A percentile compares a stretch with the other conserved stretches of the same genome.
Conservation (phyloP, 139 green algal genomes). For the Volvox africanus region DNA sequence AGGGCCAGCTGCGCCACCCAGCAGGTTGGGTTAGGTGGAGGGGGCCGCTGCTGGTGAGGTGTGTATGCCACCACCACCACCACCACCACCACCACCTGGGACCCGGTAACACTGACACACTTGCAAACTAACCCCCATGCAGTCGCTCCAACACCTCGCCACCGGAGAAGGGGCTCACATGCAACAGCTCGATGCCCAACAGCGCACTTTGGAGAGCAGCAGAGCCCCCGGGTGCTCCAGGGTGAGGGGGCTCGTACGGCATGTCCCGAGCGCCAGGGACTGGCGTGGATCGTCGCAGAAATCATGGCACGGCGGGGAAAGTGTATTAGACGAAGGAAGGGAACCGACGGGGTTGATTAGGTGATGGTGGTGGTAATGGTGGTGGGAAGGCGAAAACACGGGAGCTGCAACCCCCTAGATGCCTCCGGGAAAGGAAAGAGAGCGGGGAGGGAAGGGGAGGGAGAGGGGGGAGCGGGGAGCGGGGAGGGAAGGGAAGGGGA, state of each 20-base stretch:
- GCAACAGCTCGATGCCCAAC: constrained; percentile 56
- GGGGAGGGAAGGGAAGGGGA: too few species aligned
- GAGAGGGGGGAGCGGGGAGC: too few species aligned
- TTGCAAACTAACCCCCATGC: too few species aligned
- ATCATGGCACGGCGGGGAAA: not conserved
- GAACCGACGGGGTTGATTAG: too few species aligned
- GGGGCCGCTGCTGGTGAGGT: not conserved
- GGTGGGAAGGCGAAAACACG: too few species aligned
- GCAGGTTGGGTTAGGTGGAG: not conserved
- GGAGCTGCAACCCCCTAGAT: too few species aligned
- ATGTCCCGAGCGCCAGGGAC: not conserved
- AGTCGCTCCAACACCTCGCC: too few species aligned
- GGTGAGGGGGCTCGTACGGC: not conserved
- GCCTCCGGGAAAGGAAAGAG: too few species aligned
- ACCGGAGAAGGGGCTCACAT: not conserved
- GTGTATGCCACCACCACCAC: not conserved
- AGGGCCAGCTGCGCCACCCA: not conserved
- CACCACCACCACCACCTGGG: not conserved
- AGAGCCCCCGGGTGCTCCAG: not conserved
- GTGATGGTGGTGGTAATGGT: too few species aligned
- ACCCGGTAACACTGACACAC: too few species aligned
- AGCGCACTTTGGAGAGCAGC: constrained; percentile 20
- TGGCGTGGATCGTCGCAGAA: not conserved
- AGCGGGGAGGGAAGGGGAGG: too few species aligned
- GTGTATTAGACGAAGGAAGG: too few species aligned